These are phyloP conservation scores for Pugionium dolabratum DNA, from an alignment of 345 rosid species.

Conservation along the genomic window DNA sequence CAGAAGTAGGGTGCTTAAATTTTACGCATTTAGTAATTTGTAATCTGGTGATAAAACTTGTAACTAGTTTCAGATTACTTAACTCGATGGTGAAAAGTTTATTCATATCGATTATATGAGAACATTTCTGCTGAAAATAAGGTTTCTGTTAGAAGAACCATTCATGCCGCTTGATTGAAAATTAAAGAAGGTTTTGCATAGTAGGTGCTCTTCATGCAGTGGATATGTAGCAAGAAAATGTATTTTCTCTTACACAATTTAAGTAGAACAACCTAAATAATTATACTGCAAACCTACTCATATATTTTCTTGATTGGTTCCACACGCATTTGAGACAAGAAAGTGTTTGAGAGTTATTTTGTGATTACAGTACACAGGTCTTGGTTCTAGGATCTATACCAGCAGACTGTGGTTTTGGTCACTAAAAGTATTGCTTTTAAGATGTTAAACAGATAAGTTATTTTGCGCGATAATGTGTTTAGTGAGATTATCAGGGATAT, in stretches of 20 bases:
- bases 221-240: background rate
- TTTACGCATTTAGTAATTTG: constrained; percentile 2
- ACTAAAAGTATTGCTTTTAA: background rate
- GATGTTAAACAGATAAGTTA: background rate
- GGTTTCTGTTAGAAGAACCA: constrained; percentile 29
- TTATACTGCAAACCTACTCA: background rate
- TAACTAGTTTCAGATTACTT: constrained; percentile 11
- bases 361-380: constrained; percentile 2
- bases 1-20: background rate
- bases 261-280: background rate
- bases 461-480: background rate
- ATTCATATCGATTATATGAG: background rate
- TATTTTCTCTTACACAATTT: background rate
- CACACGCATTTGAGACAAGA: constrained; percentile 23
- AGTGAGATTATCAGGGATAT: constrained; percentile 1
- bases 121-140: constrained; percentile 18
- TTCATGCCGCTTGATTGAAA: constrained; percentile 28
- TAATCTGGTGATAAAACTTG: constrained; percentile 21
- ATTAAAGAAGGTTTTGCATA: background rate
- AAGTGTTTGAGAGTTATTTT: background rate
- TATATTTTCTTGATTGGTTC: constrained; percentile 6
- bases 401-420: background rate
- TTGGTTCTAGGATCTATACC: constrained; percentile 7
- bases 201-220: constrained; percentile 5
- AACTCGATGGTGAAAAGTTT: constrained; percentile 22